phyloP scores from a whole-genome alignment of 1,139 yeast genomes.

The Scheffersomyces stambukii region DNA sequence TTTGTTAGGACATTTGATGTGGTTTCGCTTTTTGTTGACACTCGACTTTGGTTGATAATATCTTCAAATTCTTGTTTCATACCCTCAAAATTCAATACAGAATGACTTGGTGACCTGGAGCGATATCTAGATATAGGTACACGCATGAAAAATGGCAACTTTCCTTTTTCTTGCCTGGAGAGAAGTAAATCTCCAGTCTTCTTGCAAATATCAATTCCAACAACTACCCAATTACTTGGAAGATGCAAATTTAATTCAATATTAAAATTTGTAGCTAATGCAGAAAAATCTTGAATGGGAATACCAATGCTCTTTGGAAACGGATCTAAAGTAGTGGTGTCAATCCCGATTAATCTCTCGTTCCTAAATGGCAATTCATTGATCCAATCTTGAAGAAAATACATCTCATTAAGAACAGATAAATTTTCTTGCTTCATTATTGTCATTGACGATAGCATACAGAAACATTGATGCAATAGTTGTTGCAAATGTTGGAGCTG shows the following conservation, averaged over 20 bases:
- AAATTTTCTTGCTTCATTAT: slow-evolving; percentile 16
- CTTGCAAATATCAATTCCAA: slow-evolving; percentile 62
- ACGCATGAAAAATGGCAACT: slow-evolving; percentile 46
- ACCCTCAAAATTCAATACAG: slow-evolving; percentile 44
- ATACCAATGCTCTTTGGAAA: slow-evolving; percentile 7
- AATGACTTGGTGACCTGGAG: slow-evolving; percentile 42
- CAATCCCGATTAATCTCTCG: slow-evolving; percentile 22
- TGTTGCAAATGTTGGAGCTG: slow-evolving; percentile 2
- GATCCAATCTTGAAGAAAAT: slow-evolving; percentile 31
- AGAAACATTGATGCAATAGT: slow-evolving; percentile 15
- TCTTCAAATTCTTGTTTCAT: slow-evolving; percentile 41
- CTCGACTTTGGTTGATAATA: slow-evolving; percentile 59
- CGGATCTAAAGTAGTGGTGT: no score
- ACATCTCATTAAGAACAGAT: slow-evolving; percentile 24
- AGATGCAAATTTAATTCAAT: slow-evolving; percentile 16
- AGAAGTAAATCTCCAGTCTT: slow-evolving; percentile 55
- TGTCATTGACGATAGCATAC: slow-evolving; percentile 22
- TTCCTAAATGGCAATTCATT: slow-evolving; percentile 27
- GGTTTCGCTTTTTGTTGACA: slow-evolving; percentile 50
- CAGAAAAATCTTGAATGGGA: no score
- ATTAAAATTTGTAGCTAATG: slow-evolving; percentile 9
- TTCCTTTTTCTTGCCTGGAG: slow-evolving; percentile 36
- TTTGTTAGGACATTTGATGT: slow-evolving; percentile 51
- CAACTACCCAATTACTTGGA: slow-evolving; percentile 55
- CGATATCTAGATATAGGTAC: slow-evolving; percentile 62